A percentile compares a stretch with the other conserved stretches of the same genome.
These are phyloP conservation scores for Triangularia setosa DNA, from an alignment of 2,329 filamentous ascomycete genomes.

Conservation along the genomic window DNA sequence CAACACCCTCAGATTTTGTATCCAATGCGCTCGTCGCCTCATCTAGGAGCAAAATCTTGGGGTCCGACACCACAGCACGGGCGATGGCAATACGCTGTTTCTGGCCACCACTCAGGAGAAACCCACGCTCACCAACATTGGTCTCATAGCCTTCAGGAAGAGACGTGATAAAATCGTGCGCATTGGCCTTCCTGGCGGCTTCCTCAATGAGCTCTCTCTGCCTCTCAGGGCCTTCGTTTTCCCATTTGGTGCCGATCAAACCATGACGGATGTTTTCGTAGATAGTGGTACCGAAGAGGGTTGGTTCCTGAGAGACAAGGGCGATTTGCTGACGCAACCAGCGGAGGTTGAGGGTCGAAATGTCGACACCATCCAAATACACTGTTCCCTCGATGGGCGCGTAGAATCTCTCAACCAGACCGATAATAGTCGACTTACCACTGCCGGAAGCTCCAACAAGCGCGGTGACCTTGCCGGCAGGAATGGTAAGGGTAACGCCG, in stretches of 20 bases:
- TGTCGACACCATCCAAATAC: constrained; percentile 76
- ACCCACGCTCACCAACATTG: constrained; percentile 91
- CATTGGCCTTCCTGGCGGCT: constrained; percentile 87
- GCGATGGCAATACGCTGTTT: constrained; percentile 97
- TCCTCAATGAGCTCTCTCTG: constrained; percentile 68
- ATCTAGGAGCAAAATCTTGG: constrained; percentile 87
- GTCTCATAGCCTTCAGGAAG: constrained; percentile 90
- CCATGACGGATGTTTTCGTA: constrained; percentile 88
- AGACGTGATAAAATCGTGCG: constrained; percentile 80
- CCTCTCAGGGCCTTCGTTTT: constrained; percentile 63
- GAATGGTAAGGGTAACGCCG: constrained; percentile 72
- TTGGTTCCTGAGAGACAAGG: constrained; percentile 88
- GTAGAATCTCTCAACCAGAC: constrained; percentile 91
- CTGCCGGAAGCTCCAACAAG: constrained; percentile 91
- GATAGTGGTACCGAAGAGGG: constrained; percentile 85
- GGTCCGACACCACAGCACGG: constrained; percentile 82
- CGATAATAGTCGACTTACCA: constrained; percentile 92
- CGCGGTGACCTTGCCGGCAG: constrained; percentile 87
- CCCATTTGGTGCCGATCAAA: constrained; percentile 76
- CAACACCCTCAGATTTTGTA: constrained; percentile 89
- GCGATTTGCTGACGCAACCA: constrained; percentile 93
- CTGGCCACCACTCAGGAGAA: constrained; percentile 88
- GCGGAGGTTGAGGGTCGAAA: constrained; percentile 75
- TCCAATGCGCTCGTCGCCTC: constrained; percentile 93
- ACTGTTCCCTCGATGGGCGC: constrained; percentile 78